A percentile compares a stretch with the other conserved stretches of the same genome.
phyloP scores from a whole-genome alignment of 2,329 filamentous ascomycete genomes.

The Ophidiomyces ophidiicola region DNA sequence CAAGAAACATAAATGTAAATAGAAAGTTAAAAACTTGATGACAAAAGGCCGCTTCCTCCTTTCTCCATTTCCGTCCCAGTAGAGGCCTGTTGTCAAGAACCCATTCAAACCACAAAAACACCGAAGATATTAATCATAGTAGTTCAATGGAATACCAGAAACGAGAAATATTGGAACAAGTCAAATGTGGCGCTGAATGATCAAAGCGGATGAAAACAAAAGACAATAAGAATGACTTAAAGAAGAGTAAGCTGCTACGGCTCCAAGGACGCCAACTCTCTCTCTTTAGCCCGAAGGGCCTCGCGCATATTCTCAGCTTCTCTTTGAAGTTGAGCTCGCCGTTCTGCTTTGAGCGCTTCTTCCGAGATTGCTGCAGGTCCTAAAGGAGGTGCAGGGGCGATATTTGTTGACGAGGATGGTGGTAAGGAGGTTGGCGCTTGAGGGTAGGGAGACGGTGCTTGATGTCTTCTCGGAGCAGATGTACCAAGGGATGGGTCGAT shows the following conservation, averaged over 20 bases:
- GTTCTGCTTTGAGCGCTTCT: slow-evolving; percentile 48
- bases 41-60: too few relatives aligned
- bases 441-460: slow-evolving; percentile 17
- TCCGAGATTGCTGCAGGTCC: slow-evolving; percentile 24
- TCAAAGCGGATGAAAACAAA: not conserved
- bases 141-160: too few relatives aligned
- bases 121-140: too few relatives aligned
- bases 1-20: too few relatives aligned
- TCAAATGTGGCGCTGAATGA: too few relatives aligned
- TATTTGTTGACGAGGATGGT: slow-evolving; percentile 18
- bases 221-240: slow-evolving; percentile 12
- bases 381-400: slow-evolving; percentile 20
- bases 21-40: too few relatives aligned
- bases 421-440: slow-evolving; percentile 13
- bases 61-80: too few relatives aligned
- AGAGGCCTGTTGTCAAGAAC: too few relatives aligned
- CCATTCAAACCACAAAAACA: too few relatives aligned
- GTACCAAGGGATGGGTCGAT: slow-evolving; percentile 32
- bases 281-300: slow-evolving; percentile 59
- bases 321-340: slow-evolving; percentile 52
- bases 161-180: too few relatives aligned
- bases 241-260: slow-evolving; percentile 14
- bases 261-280: slow-evolving; percentile 50
- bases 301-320: slow-evolving; percentile 68
- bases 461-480: slow-evolving; percentile 18